A percentile compares a stretch with the other conserved stretches of the same genome.
phyloP scores from a whole-genome alignment of 2,329 filamentous ascomycete species.

The Fusarium albidum region DNA sequence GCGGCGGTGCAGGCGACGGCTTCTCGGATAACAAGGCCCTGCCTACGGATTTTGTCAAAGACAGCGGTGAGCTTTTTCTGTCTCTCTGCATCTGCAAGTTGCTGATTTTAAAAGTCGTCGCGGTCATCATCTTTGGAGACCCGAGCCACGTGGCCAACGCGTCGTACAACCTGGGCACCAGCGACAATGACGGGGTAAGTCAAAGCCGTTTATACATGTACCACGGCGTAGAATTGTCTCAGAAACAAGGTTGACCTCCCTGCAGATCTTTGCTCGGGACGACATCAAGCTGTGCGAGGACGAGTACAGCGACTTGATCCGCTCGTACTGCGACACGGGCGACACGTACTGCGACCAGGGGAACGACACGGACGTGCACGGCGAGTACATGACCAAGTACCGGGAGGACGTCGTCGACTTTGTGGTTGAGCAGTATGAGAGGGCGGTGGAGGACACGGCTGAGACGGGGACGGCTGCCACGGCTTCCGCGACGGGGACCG shows the following conservation, averaged over 20 bases:
- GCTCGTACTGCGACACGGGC: constrained; percentile 52
- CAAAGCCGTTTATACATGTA: neutral
- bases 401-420: constrained; percentile 46
- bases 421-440: constrained; percentile 46
- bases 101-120: constrained; percentile 46
- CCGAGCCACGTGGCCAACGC: constrained; percentile 48
- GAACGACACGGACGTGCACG: constrained; percentile 41
- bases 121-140: constrained; percentile 52
- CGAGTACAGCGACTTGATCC: constrained; percentile 45
- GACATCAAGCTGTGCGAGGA: constrained; percentile 46
- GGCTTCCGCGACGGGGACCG: constrained; percentile 9
- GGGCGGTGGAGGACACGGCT: constrained; percentile 6
- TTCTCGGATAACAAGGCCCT: constrained; percentile 43
- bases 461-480: constrained; percentile 11
- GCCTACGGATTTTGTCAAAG: constrained; percentile 39
- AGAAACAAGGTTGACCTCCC: constrained; percentile 13
- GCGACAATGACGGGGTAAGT: constrained; percentile 49
- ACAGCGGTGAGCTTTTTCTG: constrained; percentile 43
- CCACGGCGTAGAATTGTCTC: neutral
- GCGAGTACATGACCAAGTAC: constrained; percentile 48
- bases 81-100: neutral
- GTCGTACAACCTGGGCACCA: constrained; percentile 49
- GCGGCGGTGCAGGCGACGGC: constrained; percentile 43
- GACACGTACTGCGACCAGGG: constrained; percentile 52
- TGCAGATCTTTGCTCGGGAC: constrained; percentile 49